Base-by-base conservation (phyloP, 2,329 filamentous ascomycete species). In the Chaetomiaceae sp. region DNA sequence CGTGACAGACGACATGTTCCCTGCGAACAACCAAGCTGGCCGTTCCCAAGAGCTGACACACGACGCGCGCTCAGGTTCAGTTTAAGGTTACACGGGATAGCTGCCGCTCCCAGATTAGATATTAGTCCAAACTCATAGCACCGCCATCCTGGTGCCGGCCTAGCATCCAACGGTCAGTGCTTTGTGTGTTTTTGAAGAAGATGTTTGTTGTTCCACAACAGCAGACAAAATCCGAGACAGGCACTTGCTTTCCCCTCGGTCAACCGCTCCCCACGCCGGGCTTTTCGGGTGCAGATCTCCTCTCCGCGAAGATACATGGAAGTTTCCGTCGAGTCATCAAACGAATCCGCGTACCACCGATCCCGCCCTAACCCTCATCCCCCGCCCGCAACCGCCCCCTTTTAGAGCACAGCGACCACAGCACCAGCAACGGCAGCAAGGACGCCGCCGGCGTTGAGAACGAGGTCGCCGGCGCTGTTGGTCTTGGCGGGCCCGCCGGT, bases 391-490 rank as follows among this genome's bases (percentile, higher is more conserved):
- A 6, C 29, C 14, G 14, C 29, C 14, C 12, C 12, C 14, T 14
- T 32, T 32, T 24, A 66, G 38, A 65, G 51, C 11, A 64, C 45
- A 40, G 58, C 62, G 20, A 56, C 62, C 20, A 61, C 54, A n/a
- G 59, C 59, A 33, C 57, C 63, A 8, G 61, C 62, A 20, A 64
- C 58, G 11, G 56, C 62, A 12, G 58, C 60, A 32, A 66, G 42
- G 22, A 65, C 40, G 29, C 59, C 53, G 38, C 62, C 62, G 1
- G 59, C 61, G 46, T 60, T 56, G 15, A 64, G 36, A n/a, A 45
- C 56, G 20, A 61, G 51, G 37, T 58, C 56, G 6, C 55, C 57
- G n/a, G 55, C 59, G 33, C 52, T 52, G 53, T 56, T 58, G 39
- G 55, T 56, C 12, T 49, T 50, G 42, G 41, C 14, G 1, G 40